Conservation (phyloP, 768 basidiomycete genomes). For the Cystobasidium tubakii region DNA sequence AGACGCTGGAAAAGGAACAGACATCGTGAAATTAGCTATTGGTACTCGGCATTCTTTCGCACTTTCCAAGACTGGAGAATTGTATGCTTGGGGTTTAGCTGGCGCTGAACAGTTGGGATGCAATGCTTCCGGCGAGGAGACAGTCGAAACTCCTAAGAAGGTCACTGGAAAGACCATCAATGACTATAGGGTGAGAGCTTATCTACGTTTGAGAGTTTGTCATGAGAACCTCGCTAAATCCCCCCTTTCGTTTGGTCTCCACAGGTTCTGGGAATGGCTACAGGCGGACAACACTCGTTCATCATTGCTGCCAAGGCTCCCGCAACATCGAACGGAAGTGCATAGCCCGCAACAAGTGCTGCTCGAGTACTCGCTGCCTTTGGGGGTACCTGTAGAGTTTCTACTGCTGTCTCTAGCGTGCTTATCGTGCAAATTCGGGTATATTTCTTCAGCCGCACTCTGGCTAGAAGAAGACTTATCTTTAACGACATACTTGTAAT, state of each 20-base stretch:
- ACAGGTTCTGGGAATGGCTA: slow-evolving; percentile 22
- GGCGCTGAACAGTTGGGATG: slow-evolving; percentile 25
- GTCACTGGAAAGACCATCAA: slow-evolving; percentile 22
- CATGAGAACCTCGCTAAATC: too few relatives aligned
- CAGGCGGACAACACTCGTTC: slow-evolving; percentile 21
- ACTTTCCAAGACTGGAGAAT: slow-evolving; percentile 1
- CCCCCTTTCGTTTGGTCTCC: too few relatives aligned
- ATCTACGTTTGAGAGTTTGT: background rate
- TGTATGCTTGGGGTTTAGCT: slow-evolving; percentile 17
- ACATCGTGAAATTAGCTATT: slow-evolving; percentile 8
- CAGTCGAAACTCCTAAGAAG: slow-evolving; percentile 8
- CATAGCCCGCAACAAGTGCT: background rate
- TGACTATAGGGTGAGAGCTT: slow-evolving; percentile 5
- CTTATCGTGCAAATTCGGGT: too few relatives aligned
- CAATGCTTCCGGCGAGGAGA: slow-evolving; percentile 12
- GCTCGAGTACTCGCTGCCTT: too few relatives aligned
- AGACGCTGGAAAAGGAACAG: slow-evolving; percentile 1
- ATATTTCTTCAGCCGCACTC: too few relatives aligned
- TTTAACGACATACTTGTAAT: too few relatives aligned
- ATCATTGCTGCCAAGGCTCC: slow-evolving; percentile 10
- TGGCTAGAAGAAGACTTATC: too few relatives aligned
- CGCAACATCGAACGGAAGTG: background rate
- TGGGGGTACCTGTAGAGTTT: too few relatives aligned
- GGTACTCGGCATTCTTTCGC: slow-evolving; percentile 15
- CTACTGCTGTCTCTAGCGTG: too few relatives aligned